Percentiles rank a stretch among this genome's conserved stretches.
These are phyloP conservation scores for Pseudocohnilembus persalinus DNA, from an alignment of 169 alveolate species.

Conservation along the genomic window DNA sequence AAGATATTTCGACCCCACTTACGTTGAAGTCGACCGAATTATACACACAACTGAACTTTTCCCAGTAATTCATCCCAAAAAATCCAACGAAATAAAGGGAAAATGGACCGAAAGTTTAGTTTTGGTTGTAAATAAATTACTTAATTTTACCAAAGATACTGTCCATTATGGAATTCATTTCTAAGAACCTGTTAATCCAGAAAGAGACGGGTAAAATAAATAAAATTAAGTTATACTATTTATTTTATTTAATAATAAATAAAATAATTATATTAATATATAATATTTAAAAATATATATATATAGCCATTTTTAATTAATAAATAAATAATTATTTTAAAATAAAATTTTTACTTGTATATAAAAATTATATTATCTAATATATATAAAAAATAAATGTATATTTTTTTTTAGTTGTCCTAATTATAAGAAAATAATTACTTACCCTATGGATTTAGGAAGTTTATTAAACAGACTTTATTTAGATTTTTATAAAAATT, in stretches of 20 bases:
- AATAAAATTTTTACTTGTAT: too few relatives aligned
- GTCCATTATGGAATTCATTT: constrained; percentile 65
- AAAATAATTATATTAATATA: too few relatives aligned
- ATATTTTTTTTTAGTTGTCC: constrained; percentile 48
- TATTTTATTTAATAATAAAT: too few relatives aligned
- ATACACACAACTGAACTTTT: constrained; percentile 43
- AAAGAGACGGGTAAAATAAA: constrained; percentile 73
- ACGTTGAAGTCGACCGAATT: constrained; percentile 45
- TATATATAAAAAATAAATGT: too few relatives aligned
- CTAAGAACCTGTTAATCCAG: constrained; percentile 91
- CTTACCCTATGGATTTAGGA: constrained; percentile 79
- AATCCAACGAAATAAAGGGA: constrained; percentile 57
- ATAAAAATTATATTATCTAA: too few relatives aligned
- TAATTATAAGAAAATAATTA: constrained; percentile 72
- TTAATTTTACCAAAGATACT: constrained; percentile 56
- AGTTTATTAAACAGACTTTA: constrained; percentile 71
- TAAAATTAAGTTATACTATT: too few relatives aligned
- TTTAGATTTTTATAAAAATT: constrained; percentile 61
- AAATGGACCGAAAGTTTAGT: constrained; percentile 69
- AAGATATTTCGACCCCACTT: constrained; percentile 39
- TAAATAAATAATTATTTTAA: too few relatives aligned
- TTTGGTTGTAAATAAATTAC: constrained; percentile 44
- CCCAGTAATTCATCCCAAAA: constrained; percentile 75
- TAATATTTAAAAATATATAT: too few relatives aligned
- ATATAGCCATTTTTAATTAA: too few relatives aligned